Percentiles rank a stretch among this genome's conserved stretches.
phyloP scores from a whole-genome alignment of 495 filamentous ascomycete genomes.

The Neurospora terricola region DNA sequence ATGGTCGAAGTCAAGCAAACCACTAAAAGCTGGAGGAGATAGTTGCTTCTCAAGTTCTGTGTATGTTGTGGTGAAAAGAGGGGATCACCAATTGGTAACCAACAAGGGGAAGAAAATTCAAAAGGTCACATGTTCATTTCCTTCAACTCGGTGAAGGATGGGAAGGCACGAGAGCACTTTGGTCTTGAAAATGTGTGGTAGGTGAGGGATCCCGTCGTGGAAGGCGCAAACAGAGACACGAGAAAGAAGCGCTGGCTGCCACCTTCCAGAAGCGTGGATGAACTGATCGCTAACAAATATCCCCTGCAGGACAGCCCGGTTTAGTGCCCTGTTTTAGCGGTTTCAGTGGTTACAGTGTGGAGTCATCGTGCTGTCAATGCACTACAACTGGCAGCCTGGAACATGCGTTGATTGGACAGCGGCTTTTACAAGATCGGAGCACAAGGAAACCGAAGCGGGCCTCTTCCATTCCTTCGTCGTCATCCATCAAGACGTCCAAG shows the following conservation, averaged over 20 bases:
- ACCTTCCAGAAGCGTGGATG: neutral
- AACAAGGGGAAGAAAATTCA: neutral
- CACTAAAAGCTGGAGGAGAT: neutral
- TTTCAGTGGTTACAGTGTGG: neutral
- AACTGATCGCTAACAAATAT: neutral
- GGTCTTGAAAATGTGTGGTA: neutral
- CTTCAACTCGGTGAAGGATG: neutral
- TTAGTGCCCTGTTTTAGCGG: neutral
- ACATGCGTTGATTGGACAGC: neutral
- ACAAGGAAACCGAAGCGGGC: neutral
- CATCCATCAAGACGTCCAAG: conserved; percentile 1
- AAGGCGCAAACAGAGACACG: neutral
- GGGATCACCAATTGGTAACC: neutral
- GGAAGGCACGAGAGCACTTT: neutral
- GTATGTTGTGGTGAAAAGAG: neutral
- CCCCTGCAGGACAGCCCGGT: neutral
- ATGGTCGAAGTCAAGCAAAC: neutral
- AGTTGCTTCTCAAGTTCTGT: neutral
- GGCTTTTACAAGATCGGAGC: neutral
- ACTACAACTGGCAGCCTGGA: neutral
- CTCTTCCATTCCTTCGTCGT: neutral
- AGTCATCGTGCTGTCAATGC: neutral
- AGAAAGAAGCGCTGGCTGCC: neutral
- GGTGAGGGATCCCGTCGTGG: neutral
- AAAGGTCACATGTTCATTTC: neutral